Conservation (phyloP, 1,284 basidiomycete genomes). For the Cutaneotrichosporon arboriforme region DNA sequence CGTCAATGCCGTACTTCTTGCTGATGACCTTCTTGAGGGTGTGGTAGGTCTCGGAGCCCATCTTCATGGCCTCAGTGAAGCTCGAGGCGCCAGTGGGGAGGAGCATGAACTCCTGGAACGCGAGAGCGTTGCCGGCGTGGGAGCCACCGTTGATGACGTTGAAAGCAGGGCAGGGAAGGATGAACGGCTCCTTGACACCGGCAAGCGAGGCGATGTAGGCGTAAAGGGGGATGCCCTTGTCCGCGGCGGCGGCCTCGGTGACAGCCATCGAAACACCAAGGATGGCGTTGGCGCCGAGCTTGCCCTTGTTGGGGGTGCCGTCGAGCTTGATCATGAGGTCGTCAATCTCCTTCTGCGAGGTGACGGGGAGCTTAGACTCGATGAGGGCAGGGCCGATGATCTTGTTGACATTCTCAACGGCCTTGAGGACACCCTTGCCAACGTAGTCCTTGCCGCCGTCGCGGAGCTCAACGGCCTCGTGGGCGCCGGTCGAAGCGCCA, state of each 20-base stretch:
- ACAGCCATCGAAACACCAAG: constrained; percentile 97
- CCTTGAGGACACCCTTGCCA: constrained; percentile 96
- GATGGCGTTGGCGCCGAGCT: constrained; percentile 98
- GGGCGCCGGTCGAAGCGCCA: constrained; percentile 95
- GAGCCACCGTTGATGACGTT: constrained; percentile 99
- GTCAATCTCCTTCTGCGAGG: constrained; percentile 92
- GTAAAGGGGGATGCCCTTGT: constrained; percentile 93
- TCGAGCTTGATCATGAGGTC: constrained; percentile 98
- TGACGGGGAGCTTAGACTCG: constrained; percentile 78
- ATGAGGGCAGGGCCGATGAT: constrained; percentile 85
- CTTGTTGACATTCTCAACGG: constrained; percentile 91
- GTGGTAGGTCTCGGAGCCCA: constrained; percentile 98
- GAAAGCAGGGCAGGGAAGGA: constrained; percentile 86
- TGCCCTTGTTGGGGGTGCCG: constrained; percentile 97
- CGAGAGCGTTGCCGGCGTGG: constrained; percentile 98
- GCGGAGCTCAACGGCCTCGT: constrained; percentile 98
- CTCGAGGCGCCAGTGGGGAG: constrained; percentile 84
- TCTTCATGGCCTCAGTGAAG: constrained; percentile 97
- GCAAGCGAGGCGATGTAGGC: constrained; percentile 93
- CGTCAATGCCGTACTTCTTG: constrained; percentile 98
- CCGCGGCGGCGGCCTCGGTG: constrained; percentile 85
- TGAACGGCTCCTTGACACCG: constrained; percentile 86
- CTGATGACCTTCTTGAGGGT: constrained; percentile 98
- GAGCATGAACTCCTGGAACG: constrained; percentile 99
- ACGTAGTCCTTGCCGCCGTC: constrained; percentile 94